Base-by-base conservation (phyloP, 2,329 filamentous ascomycete species). In the Botryotinia convoluta region DNA sequence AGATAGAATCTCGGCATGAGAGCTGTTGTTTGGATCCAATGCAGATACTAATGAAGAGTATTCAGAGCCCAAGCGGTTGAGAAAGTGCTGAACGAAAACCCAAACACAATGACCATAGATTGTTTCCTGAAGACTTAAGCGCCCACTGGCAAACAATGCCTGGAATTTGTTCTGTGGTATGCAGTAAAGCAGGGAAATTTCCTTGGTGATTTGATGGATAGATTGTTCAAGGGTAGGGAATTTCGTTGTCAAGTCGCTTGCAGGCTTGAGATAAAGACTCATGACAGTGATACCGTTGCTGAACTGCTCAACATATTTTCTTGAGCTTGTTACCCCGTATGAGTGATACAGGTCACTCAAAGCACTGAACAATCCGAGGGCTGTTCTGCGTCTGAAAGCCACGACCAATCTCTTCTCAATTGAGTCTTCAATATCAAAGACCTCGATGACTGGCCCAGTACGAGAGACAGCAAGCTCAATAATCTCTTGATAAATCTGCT, bases 251-350 rank as follows among this genome's bases (percentile, higher is more conserved):
- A 87, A 83, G 76, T 87, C 88, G 65, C 86, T 81, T 29, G 92
- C 87, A 35, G 93, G 94, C 77, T 92, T 91, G 74, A 99, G 88
- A 83, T 99, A 99, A 76, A 98, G 89, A 78, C 94, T 98, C 88
- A 98, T 97, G 83, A 98, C 92, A 22, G 94, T 97, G 82, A 98
- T 97, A 75, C 96, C 96, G 83, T 99, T 99, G 80, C 95, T 96
- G 87, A 99, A 99, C 84, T 98, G 96, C 84, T 99, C 93, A 65
- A 99, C 93, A 81, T 99, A 99, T 85, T 99, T 99, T 79, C 96
- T 89, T 42, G 96, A 96, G 80, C 93, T 97, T 3, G 96, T 99
- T 75, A 98, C 89, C 61, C 96, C 95, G 81, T 99, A 99, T 88
- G 98, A 98, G 85, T 99, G 96, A 86, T 99, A 99, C 54, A 99